Evolutionary conservation across 202 grass and related monocot genomes (phyloP).

Genomic region (Digitaria exilis): DNA sequence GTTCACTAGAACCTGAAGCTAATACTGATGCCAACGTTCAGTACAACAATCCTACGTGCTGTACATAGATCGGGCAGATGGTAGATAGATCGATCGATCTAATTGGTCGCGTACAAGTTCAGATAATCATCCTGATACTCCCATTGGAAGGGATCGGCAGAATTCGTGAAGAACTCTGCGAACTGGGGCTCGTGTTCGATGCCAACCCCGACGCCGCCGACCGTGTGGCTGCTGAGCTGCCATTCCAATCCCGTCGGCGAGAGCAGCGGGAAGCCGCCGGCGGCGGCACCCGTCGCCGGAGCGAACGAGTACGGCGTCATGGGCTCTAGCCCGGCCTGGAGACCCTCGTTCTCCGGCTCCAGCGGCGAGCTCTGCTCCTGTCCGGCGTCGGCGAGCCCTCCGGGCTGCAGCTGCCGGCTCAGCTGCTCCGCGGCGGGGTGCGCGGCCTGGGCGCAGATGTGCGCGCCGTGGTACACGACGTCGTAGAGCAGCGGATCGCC

Average conservation of each 20-base stretch:
- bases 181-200: constrained; percentile 44
- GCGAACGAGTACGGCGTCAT: constrained; percentile 8
- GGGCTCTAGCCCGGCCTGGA: background rate
- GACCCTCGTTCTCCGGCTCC: background rate
- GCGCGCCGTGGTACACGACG: constrained; percentile 67
- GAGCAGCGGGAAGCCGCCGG: background rate
- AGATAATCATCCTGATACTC: background rate
- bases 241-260: constrained; percentile 23
- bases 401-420: background rate
- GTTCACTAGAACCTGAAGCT: background rate
- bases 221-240: constrained; percentile 10
- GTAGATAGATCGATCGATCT: background rate
- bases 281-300: background rate
- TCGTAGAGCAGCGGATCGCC: constrained; percentile 68
- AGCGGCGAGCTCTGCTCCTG: background rate
- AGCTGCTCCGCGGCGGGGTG: background rate
- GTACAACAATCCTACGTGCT: background rate
- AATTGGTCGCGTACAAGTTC: background rate
- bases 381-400: background rate
- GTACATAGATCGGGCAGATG: background rate
- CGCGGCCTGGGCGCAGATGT: constrained; percentile 59
- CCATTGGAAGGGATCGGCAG: background rate
- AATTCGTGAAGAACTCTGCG: constrained; percentile 31
- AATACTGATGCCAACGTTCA: background rate
- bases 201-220: background rate